Evolutionary conservation across 2,329 filamentous ascomycete genomes (phyloP), one percentile per base, ranked within the genome.

Genomic region (Diaporthe sp.): DNA sequence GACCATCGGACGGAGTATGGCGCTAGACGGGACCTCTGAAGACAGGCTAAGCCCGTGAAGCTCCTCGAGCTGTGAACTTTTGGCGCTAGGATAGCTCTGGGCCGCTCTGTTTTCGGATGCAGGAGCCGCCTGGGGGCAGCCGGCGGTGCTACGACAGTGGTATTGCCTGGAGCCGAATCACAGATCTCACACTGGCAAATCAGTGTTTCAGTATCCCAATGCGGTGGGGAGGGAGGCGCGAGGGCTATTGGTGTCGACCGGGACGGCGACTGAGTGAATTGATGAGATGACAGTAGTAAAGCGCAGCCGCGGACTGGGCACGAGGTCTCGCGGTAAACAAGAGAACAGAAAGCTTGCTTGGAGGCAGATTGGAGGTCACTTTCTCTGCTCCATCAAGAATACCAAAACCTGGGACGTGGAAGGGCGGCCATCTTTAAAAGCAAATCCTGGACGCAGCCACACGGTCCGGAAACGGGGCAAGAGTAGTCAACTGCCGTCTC

Each of bases 1-100:
- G 58, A 42, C 32, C 27, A 75, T 70, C 30, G 30, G 66, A 59
- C 58, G 66, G 65, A 75, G 74, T 63, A 35, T 73, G 63, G 70
- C 65, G 63, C 70, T 70, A 70, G 63, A 58, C 37, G 27, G 25
- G 30, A 44, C 32, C 12, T 51, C 53, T 44, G 47, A 70, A n/a
- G 55, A 44, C 22, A 37, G 65, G 44, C 47, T 63, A 63, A 37
- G 56, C 55, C 55, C 55, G 32, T 58, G 65, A 51, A 50, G 71
- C 71, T 61, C 63, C 15, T 65, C 63, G 47, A 53, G 47, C 32
- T 47, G 63, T 35, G 63, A 35, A n/a, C 32, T 19, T 68, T n/a
- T 19, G 32, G 47, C 63, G 63, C 63, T 68, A 53, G 63, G 44
- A 65, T 50, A 37, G 63, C 32, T 47, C 59, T 68, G 47, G 63